A percentile compares a stretch with the other conserved stretches of the same genome.
These are phyloP conservation scores for Aspergillus fructus DNA, from an alignment of 2,329 filamentous ascomycete genomes.

Conservation along the genomic window DNA sequence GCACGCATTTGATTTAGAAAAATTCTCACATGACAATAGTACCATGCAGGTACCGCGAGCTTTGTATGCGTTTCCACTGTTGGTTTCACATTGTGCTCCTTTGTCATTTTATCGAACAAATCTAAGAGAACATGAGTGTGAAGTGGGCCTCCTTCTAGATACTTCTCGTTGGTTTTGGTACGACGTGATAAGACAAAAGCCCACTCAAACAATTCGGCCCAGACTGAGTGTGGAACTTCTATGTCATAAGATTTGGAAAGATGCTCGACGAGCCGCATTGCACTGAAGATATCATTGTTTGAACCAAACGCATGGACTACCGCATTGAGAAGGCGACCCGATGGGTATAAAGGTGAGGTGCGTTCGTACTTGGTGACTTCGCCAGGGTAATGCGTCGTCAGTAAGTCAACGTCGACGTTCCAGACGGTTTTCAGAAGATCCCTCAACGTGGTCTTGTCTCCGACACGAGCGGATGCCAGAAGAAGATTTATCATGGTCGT, in stretches of 20 bases:
- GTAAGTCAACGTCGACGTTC: constrained; percentile 51
- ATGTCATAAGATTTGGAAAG: constrained; percentile 62
- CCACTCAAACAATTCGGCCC: constrained; percentile 68
- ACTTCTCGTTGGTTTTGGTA: too few species aligned
- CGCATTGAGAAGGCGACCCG: constrained; percentile 58
- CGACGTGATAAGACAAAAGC: constrained; percentile 56
- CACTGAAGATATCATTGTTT: constrained; percentile 62
- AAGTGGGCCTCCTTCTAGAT: constrained; percentile 32
- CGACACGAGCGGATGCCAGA: constrained; percentile 53
- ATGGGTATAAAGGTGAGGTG: constrained; percentile 60
- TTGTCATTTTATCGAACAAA: constrained; percentile 62
- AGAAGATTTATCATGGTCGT: constrained; percentile 56
- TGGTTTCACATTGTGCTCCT: constrained; percentile 55
- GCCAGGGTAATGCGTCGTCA: constrained; percentile 26
- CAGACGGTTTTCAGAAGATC: constrained; percentile 53
- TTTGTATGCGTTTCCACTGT: constrained; percentile 55
- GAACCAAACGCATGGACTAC: constrained; percentile 69
- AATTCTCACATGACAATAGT: constrained; percentile 15
- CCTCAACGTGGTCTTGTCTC: constrained; percentile 48
- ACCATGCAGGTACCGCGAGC: constrained; percentile 31
- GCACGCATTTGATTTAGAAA: constrained; percentile 28
- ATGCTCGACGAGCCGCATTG: constrained; percentile 60
- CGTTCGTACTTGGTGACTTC: constrained; percentile 42
- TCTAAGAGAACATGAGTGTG: constrained; percentile 46
- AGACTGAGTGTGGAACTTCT: constrained; percentile 56